phyloP scores from a whole-genome alignment of 805 yeast genomes.

The Cephaloascus fragrans region DNA sequence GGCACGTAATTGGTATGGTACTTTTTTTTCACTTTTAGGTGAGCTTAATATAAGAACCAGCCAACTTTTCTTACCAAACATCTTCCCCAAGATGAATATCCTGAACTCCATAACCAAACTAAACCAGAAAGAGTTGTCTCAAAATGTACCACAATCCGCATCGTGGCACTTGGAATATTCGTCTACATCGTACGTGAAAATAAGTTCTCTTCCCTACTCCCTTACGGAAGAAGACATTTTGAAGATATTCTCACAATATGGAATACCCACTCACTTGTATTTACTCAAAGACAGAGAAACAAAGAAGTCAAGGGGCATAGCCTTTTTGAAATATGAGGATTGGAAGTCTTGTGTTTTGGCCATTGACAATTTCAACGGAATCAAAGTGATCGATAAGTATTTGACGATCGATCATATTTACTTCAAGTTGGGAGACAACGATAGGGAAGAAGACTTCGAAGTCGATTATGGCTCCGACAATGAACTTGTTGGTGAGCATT shows the following conservation, averaged over 20 bases:
- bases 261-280: constrained; percentile 70
- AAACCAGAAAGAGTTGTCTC: constrained; percentile 59
- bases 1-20: no score
- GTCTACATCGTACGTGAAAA: constrained; percentile 66
- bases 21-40: no score
- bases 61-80: no score
- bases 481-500: constrained; percentile 12
- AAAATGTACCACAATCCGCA: constrained; percentile 45
- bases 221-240: constrained; percentile 70
- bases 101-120: constrained; percentile 50
- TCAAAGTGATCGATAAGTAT: constrained; percentile 37
- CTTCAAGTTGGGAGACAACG: constrained; percentile 45
- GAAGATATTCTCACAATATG: constrained; percentile 79
- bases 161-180: constrained; percentile 88
- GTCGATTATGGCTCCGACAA: constrained; percentile 19
- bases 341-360: constrained; percentile 76
- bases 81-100: no score
- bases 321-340: constrained; percentile 74
- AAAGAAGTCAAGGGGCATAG: constrained; percentile 67
- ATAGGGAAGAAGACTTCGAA: constrained; percentile 32
- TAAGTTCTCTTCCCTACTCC: constrained; percentile 62
- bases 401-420: constrained; percentile 66
- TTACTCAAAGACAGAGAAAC: constrained; percentile 56
- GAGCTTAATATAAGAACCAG: no score
- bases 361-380: constrained; percentile 80